Evolutionary conservation across 345 rosid genomes (phyloP), one percentile per base, ranked within the genome.

Genomic region (Eutrema japonicum): DNA sequence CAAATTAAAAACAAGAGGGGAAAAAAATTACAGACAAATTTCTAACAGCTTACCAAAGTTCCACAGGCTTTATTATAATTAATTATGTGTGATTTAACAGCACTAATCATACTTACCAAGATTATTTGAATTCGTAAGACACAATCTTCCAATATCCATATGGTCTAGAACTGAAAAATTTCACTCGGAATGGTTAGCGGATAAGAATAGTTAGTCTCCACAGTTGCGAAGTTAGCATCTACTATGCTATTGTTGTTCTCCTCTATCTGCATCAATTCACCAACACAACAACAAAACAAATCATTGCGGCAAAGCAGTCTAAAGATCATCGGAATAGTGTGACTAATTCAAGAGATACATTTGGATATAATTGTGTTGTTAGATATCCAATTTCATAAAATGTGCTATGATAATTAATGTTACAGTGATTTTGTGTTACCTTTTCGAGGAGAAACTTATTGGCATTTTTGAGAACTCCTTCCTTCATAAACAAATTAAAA

Each of bases 361-460:
- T 38, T 41, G 14, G 43, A 66, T 48, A 56, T 42, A 30, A 58
- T 14, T 37, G 7, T 12, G 2, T 2, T 43, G 36, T 35, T 40
- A 56, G 8, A 18, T 57, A 16, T 60, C 22, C 40, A 67, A 10
- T 22, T 67, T 49, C 54, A 51, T 22, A 51, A 42, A 46, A 10
- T 29, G 41, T 66, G 7, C 8, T 30, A 72, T 52, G 37, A 48
- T 13, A 5, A 66, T 4, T 4, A 54, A 49, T 37, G 14, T 38
- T 51, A 32, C 48, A 8, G 27, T 9, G 33, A 26, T 29, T 12
- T 18, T 53, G 6, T 72, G 12, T 12, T 81, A 92, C 98, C 96
- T 90, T 88, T 50, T 90, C 89, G 49, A 83, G 93, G 76, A 92
- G 89, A 73, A 73, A 82, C 74, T 83, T 83, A 66, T 92, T 92